Evolutionary conservation across 2,329 filamentous ascomycete species (phyloP).

Genomic region (Neoascochyta sp.): DNA sequence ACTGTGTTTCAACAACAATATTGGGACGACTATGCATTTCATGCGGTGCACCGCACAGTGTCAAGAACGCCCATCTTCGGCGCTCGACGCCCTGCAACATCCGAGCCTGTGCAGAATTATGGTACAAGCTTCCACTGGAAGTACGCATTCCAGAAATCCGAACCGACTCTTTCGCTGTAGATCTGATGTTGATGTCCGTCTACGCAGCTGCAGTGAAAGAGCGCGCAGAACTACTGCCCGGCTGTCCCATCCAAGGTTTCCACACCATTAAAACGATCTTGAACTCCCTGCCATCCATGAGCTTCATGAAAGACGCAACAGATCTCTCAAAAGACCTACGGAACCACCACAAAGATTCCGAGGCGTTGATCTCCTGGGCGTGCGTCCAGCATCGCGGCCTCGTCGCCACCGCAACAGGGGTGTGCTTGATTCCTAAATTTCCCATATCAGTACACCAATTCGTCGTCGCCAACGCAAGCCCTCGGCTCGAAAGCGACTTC

Average conservation of each 20-base stretch:
- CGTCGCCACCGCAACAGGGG: conserved; percentile 23
- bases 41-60: conserved; percentile 19
- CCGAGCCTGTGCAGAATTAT: conserved; percentile 18
- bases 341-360: conserved; percentile 17
- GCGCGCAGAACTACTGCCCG: conserved; percentile 22
- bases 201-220: conserved; percentile 22
- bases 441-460: conserved; percentile 31
- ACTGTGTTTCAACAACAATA: conserved; percentile 5
- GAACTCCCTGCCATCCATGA: conserved; percentile 24
- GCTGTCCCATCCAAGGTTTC: conserved; percentile 19
- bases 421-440: conserved; percentile 26
- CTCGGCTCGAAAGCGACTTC: conserved; percentile 23
- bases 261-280: conserved; percentile 15
- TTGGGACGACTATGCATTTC: conserved; percentile 21
- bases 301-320: conserved; percentile 13
- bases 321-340: conserved; percentile 14
- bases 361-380: conserved; percentile 28
- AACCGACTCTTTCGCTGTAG: conserved; percentile 27
- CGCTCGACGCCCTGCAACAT: conserved; percentile 23
- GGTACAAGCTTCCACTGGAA: conserved; percentile 23
- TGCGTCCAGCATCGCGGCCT: conserved; percentile 29
- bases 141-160: conserved; percentile 31
- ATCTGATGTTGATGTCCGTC: conserved; percentile 25
- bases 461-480: conserved; percentile 27
- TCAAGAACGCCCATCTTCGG: conserved; percentile 12